phyloP scores from a whole-genome alignment of 1,284 basidiomycete species.

The Pyrrhoderma lamaoense region DNA sequence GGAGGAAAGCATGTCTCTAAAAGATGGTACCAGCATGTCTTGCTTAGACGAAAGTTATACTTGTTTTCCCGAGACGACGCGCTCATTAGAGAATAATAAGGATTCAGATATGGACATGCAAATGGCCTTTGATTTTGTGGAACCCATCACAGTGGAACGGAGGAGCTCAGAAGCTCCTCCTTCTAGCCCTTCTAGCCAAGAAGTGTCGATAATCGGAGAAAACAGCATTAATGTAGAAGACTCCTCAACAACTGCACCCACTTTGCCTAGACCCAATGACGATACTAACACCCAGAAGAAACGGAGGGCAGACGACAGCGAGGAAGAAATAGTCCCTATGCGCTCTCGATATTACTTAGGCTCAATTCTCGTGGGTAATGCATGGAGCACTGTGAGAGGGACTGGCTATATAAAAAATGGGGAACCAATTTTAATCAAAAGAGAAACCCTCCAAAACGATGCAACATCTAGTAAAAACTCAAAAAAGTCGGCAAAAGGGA shows the following conservation, averaged over 20 bases:
- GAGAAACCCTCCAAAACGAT: constrained; percentile 40
- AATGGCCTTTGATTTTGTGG: neutral
- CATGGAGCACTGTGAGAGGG: constrained; percentile 73
- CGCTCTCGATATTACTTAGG: constrained; percentile 43
- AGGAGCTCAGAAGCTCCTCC: constrained; percentile 6
- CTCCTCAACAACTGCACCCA: neutral
- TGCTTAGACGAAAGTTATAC: no score
- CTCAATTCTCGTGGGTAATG: constrained; percentile 64
- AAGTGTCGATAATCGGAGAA: neutral
- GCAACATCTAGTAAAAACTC: constrained; percentile 29
- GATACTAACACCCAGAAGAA: neutral
- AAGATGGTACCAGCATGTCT: no score
- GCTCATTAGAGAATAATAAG: no score
- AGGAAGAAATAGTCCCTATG: neutral
- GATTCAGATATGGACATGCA: neutral
- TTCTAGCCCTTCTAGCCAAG: constrained; percentile 10
- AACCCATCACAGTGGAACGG: neutral
- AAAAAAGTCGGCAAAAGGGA: constrained; percentile 36
- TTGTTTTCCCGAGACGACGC: no score
- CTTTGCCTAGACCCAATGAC: no score
- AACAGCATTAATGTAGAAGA: neutral
- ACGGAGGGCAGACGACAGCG: neutral
- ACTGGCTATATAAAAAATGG: constrained; percentile 58
- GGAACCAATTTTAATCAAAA: constrained; percentile 53
- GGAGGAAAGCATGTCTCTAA: no score